Base-by-base conservation (phyloP, 1,139 yeast species). In the Yamadazyma taylorii region DNA sequence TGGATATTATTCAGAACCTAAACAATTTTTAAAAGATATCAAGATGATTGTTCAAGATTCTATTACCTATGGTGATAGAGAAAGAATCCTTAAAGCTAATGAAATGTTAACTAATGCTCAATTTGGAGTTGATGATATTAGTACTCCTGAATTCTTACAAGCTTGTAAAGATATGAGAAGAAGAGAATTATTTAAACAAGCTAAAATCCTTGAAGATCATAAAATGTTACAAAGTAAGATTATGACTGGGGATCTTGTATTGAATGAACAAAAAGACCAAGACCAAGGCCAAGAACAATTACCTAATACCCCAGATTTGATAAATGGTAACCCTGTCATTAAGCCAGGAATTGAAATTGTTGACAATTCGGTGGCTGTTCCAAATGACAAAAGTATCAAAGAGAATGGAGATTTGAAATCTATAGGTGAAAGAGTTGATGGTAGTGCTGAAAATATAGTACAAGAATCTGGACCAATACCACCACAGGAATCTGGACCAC, bases 101-200 rank as follows among this genome's bases (percentile, higher is more conserved):
- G 98, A 94, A 60, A 89, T 94, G 97, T 75, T 79, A 55, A 95
- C 97, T 8, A 90, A 92, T 63, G 96, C 96, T 0, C 96, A 89
- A 60, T 95, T 94, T 56, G 95, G 94, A 9, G 76, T 92, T 37
- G 98, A 94, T 52, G 99, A 94, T 45, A 81, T 90, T 49, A 79
- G 84, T 33, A 73, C 78, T 14, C 81, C 89, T 1, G 87, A 79
- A 37, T 84, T 92, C 45, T 58, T 83, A 30, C 75, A 75, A 39
- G 87, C 90, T 35, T 92, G 97, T 66, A 81, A 76, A 46, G 85
- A 79, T 24, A 70, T 90, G 56, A 75, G 85, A 39, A 72, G 66
- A 37, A 74, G 97, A 43, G 97, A 90, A 54, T 53, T 72, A 30
- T 61, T 63, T 31, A 75, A 81, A 47, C 81, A 79, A 43, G 63